Conservation (phyloP, 768 basidiomycete genomes). For the Hypholoma fasciculare region DNA sequence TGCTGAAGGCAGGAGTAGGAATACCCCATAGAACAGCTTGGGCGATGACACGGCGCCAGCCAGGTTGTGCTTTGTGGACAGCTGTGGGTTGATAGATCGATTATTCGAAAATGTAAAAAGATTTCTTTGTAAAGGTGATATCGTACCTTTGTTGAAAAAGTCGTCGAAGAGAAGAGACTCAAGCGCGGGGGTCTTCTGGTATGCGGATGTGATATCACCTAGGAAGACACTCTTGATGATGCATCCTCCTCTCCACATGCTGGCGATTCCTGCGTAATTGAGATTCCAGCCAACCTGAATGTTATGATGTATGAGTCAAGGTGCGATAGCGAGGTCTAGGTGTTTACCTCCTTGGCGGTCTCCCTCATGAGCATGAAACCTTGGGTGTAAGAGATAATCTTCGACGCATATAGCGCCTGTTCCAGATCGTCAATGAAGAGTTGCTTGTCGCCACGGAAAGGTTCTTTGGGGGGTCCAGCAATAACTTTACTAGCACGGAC, state of each 20-base stretch:
- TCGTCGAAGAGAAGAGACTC: conserved; percentile 95
- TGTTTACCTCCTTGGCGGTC: conserved; percentile 85
- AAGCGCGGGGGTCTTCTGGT: conserved; percentile 77
- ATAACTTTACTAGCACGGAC: conserved; percentile 89
- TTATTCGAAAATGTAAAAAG: background rate
- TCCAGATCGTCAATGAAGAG: conserved; percentile 99
- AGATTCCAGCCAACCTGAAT: conserved; percentile 79
- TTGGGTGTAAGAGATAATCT: conserved; percentile 99
- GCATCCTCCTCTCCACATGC: conserved; percentile 99
- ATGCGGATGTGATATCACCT: conserved; percentile 88
- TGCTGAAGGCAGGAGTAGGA: conserved; percentile 96
- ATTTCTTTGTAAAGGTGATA: background rate
- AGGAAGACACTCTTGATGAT: conserved; percentile 99
- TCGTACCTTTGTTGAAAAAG: conserved; percentile 92
- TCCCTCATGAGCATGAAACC: conserved; percentile 99
- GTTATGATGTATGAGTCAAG: background rate
- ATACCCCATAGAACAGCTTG: conserved; percentile 98
- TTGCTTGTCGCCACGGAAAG: conserved; percentile 97
- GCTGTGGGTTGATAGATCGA: conserved; percentile 41
- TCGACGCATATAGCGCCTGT: conserved; percentile 98
- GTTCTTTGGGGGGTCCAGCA: conserved; percentile 86
- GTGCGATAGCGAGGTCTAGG: background rate
- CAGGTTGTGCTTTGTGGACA: conserved; percentile 92
- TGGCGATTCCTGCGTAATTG: conserved; percentile 97
- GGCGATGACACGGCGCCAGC: conserved; percentile 96